Conservation (phyloP, 345 rosid genomes). For the Salix brachista region DNA sequence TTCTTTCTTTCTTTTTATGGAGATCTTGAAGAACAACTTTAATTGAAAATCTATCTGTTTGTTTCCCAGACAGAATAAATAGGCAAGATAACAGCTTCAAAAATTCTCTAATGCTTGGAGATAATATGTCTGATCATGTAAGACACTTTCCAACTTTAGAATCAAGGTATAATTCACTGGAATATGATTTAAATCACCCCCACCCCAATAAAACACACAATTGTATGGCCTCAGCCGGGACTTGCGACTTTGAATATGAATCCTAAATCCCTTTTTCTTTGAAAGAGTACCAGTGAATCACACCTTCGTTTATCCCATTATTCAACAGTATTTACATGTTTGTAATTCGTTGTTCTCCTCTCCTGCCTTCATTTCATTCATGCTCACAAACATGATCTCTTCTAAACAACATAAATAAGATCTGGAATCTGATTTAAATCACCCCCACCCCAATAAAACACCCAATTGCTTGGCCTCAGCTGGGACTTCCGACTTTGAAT, state of each 20-base stretch:
- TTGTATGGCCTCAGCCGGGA: not conserved
- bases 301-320: not conserved
- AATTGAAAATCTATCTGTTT: no score
- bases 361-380: no score
- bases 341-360: no score
- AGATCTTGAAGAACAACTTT: not conserved
- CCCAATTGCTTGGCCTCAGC: no score
- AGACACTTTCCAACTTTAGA: not conserved
- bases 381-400: not conserved
- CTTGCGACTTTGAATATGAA: not conserved
- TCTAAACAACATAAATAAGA: no score
- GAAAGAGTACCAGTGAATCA: no score
- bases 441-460: no score
- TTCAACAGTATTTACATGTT: not conserved
- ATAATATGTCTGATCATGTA: no score
- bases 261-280: no score
- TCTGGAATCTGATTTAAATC: not conserved
- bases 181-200: not conserved
- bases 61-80: not conserved
- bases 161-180: not conserved
- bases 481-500: not conserved
- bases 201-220: no score
- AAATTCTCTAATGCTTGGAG: not conserved
- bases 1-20: not conserved
- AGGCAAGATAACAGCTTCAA: not conserved